Percentiles rank a stretch among this genome's conserved stretches.
phyloP scores from a whole-genome alignment of 108 stramenopile species.

The Cyclotella distinguenda region DNA sequence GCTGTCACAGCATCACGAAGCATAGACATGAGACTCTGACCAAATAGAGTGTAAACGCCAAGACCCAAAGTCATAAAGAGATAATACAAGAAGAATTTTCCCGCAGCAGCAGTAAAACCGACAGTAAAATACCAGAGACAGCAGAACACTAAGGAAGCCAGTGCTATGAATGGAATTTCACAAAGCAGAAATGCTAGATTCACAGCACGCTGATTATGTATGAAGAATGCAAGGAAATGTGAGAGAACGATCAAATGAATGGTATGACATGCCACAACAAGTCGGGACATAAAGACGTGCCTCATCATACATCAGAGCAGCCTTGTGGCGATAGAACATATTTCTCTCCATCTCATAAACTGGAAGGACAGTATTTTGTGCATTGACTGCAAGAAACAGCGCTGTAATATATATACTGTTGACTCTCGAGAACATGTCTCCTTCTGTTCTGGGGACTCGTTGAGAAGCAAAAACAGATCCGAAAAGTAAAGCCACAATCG shows the following conservation, averaged over 20 bases:
- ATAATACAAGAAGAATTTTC: constrained; percentile 60
- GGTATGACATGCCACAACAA: not conserved
- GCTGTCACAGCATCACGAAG: constrained; percentile 55
- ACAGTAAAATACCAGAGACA: constrained; percentile 64
- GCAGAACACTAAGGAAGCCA: constrained; percentile 50
- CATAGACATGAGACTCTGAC: constrained; percentile 57
- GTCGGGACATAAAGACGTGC: not conserved
- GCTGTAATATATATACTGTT: constrained; percentile 63
- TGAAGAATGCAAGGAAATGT: not conserved
- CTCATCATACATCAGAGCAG: constrained; percentile 64
- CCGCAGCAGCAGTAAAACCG: constrained; percentile 49
- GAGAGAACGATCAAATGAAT: not conserved
- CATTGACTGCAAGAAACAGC: constrained; percentile 60
- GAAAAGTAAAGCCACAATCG: constrained; percentile 59
- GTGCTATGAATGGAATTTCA: constrained; percentile 62
- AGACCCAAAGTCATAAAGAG: constrained; percentile 38
- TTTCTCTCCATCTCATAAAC: constrained; percentile 75
- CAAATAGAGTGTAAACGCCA: constrained; percentile 42
- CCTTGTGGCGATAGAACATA: constrained; percentile 79
- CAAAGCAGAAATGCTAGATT: constrained; percentile 52
- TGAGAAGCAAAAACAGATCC: constrained; percentile 54
- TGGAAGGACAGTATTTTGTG: constrained; percentile 57
- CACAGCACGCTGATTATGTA: constrained; percentile 21
- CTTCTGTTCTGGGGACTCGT: constrained; percentile 50
- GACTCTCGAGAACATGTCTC: constrained; percentile 60